Conservation (phyloP, 2,329 filamentous ascomycete genomes). For the Pseudocercospora fijiensis region DNA sequence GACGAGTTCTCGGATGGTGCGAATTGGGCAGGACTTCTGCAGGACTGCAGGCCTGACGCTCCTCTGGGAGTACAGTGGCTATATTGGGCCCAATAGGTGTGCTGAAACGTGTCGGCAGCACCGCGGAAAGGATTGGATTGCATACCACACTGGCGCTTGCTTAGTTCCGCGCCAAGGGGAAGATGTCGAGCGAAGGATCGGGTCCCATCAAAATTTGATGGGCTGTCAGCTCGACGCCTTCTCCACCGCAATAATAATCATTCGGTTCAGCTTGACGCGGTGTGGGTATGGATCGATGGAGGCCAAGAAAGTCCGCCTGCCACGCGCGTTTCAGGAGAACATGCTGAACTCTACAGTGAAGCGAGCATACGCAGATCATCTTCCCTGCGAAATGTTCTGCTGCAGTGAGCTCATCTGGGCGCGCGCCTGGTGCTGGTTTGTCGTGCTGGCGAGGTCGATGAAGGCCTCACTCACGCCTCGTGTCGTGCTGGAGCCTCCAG, state of each 20-base stretch:
- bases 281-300: no score
- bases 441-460: no score
- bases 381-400: no score
- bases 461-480: no score
- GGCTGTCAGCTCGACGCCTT: neutral
- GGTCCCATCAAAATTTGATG: neutral
- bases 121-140: neutral
- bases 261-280: neutral
- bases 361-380: no score
- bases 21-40: neutral
- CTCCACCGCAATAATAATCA: neutral
- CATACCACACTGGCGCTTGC: constrained; percentile 1
- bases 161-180: neutral
- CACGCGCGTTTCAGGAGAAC: neutral
- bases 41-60: neutral
- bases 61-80: neutral
- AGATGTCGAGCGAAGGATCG: neutral
- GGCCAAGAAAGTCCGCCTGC: no score
- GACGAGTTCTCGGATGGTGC: neutral
- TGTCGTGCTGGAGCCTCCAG: no score
- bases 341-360: no score
- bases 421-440: no score
- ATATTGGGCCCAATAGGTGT: neutral
- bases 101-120: neutral
- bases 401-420: no score